A percentile compares a stretch with the other conserved stretches of the same genome.
Evolutionary conservation across 306 rosid species (phyloP).

Genomic region (Prunus dulcis): DNA sequence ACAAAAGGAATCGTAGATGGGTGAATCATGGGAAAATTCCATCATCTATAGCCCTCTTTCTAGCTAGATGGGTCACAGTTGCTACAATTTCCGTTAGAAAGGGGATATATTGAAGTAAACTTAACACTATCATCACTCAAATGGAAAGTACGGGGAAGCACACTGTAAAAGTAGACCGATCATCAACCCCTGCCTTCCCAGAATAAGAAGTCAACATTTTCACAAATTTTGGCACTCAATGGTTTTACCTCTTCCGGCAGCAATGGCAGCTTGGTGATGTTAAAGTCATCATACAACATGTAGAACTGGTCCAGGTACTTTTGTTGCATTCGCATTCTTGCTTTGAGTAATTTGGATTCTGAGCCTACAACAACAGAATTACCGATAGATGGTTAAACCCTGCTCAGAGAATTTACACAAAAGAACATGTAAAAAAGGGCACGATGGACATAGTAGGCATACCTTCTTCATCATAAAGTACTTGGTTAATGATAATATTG

Average conservation of each 20-base stretch:
- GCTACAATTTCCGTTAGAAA: background rate
- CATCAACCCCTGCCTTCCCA: background rate
- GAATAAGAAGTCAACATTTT: background rate
- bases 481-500: conserved; percentile 96
- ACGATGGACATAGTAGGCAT: conserved; percentile 3
- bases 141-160: background rate
- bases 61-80: background rate
- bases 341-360: conserved; percentile 84
- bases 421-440: background rate
- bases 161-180: background rate
- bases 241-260: conserved; percentile 86
- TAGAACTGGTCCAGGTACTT: conserved; percentile 93
- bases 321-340: conserved; percentile 98
- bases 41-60: background rate
- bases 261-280: conserved; percentile 89
- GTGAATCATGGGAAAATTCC: background rate
- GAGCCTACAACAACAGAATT: conserved; percentile 46
- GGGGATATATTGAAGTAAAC: background rate
- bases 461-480: conserved; percentile 86
- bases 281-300: conserved; percentile 92
- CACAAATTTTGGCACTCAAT: background rate
- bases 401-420: background rate
- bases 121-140: background rate
- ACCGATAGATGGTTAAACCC: background rate
- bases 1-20: background rate